phyloP scores from a whole-genome alignment of 169 alveolate genomes.

The Plasmodium malariae region DNA sequence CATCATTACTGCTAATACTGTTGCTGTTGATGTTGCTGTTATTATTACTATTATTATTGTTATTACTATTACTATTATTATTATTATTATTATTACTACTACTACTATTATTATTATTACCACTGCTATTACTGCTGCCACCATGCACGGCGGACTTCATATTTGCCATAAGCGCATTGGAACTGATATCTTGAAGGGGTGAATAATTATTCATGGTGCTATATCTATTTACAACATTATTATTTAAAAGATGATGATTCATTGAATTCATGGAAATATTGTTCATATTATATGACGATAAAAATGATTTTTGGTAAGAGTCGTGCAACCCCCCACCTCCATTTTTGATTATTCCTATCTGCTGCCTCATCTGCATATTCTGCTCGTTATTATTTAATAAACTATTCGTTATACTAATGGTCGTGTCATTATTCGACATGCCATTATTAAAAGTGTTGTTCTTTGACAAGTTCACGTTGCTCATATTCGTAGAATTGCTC shows the following conservation, averaged over 20 bases:
- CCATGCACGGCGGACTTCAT: not conserved
- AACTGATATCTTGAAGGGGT: conserved; percentile 50
- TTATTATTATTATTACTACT: too few species aligned
- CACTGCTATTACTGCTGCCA: too few species aligned
- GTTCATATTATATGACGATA: conserved; percentile 37
- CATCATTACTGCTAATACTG: conserved; percentile 21
- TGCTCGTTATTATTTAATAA: conserved; percentile 47
- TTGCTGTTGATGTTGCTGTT: too few species aligned
- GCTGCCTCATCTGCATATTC: conserved; percentile 37
- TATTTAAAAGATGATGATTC: not conserved
- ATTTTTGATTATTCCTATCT: conserved; percentile 51
- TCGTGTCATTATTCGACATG: not conserved
- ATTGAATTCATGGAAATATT: conserved; percentile 17
- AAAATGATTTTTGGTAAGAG: conserved; percentile 36
- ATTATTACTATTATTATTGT: too few species aligned
- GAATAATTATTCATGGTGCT: conserved; percentile 30
- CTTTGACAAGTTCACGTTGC: not conserved
- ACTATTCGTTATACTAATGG: conserved; percentile 64
- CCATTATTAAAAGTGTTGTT: not conserved
- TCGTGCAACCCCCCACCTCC: conserved; percentile 41
- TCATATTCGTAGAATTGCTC: conserved; percentile 5
- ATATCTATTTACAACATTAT: conserved; percentile 41
- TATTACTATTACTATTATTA: too few species aligned
- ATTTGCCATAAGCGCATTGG: conserved; percentile 25
- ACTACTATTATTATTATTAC: too few species aligned